Conservation (phyloP, 2,329 filamentous ascomycete species). For the Microdochium bolleyi region DNA sequence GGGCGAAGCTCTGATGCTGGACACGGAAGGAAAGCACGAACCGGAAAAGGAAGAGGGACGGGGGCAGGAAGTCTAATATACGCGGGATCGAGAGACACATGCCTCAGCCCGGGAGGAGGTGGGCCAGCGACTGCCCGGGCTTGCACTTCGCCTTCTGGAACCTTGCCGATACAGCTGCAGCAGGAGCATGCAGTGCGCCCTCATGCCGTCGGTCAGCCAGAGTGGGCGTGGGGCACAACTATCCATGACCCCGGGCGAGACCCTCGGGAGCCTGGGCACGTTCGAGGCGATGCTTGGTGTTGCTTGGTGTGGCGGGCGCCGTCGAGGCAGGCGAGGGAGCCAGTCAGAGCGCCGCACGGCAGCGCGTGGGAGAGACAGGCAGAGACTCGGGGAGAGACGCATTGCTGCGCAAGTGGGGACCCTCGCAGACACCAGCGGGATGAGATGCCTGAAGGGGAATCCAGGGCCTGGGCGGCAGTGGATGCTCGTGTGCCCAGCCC, state of each 20-base stretch:
- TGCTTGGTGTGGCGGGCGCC: background rate
- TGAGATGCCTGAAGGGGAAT: too few relatives aligned
- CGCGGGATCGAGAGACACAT: background rate
- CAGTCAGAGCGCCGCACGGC: background rate
- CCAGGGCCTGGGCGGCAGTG: too few relatives aligned
- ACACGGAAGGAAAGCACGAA: background rate
- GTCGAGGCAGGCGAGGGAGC: background rate
- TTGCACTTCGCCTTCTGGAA: too few relatives aligned
- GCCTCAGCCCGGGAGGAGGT: background rate
- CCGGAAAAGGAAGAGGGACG: background rate
- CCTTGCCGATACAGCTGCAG: too few relatives aligned
- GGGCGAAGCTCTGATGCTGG: background rate
- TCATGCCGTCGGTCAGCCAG: too few relatives aligned
- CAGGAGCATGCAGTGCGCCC: too few relatives aligned
- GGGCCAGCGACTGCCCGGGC: too few relatives aligned
- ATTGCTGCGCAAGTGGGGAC: background rate
- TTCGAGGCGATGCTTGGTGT: too few relatives aligned
- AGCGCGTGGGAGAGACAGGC: background rate
- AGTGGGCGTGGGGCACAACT: too few relatives aligned
- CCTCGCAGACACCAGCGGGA: background rate
- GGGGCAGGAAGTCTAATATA: background rate
- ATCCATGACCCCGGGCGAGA: background rate
- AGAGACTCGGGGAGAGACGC: background rate
- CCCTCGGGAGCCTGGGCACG: background rate
- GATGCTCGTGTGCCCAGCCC: too few relatives aligned